These are phyloP conservation scores for Phytophthora sp. DNA, from an alignment of 352 stramenopile genomes.

Conservation along the genomic window DNA sequence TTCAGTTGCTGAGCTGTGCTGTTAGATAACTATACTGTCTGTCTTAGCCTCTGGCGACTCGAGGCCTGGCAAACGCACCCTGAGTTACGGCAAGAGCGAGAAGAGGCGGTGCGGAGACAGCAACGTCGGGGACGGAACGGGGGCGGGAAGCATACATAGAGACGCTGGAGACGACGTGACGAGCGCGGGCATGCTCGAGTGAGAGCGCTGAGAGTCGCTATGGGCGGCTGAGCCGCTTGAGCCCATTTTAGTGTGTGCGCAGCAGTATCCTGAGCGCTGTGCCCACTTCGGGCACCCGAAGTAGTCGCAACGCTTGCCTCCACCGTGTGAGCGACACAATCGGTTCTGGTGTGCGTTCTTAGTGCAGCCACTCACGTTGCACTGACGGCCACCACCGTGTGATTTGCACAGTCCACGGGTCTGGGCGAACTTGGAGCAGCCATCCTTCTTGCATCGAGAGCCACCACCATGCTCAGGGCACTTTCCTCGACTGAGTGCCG, in stretches of 20 bases:
- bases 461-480: conserved; percentile 87
- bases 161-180: conserved; percentile 37
- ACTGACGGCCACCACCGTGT: conserved; percentile 81
- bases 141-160: conserved; percentile 34
- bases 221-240: conserved; percentile 6
- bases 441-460: conserved; percentile 83
- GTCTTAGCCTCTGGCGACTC: too few relatives aligned
- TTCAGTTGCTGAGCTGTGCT: conserved; percentile 3
- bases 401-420: conserved; percentile 85
- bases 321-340: conserved; percentile 82
- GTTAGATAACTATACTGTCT: conserved; percentile 17
- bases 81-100: conserved; percentile 59
- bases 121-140: conserved; percentile 52
- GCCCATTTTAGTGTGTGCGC: conserved; percentile 79
- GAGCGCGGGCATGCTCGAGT: conserved; percentile 28
- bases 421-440: conserved; percentile 87
- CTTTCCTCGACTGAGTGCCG: conserved; percentile 79
- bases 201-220: conserved; percentile 19
- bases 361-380: conserved; percentile 72
- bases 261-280: conserved; percentile 86
- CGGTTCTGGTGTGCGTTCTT: conserved; percentile 89
- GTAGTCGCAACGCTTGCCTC: conserved; percentile 82
- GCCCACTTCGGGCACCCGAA: conserved; percentile 84
- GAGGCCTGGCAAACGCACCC: too few relatives aligned
- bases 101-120: conserved; percentile 73